phyloP scores from a whole-genome alignment of 306 rosid species.

The Phaseolus lunatus region DNA sequence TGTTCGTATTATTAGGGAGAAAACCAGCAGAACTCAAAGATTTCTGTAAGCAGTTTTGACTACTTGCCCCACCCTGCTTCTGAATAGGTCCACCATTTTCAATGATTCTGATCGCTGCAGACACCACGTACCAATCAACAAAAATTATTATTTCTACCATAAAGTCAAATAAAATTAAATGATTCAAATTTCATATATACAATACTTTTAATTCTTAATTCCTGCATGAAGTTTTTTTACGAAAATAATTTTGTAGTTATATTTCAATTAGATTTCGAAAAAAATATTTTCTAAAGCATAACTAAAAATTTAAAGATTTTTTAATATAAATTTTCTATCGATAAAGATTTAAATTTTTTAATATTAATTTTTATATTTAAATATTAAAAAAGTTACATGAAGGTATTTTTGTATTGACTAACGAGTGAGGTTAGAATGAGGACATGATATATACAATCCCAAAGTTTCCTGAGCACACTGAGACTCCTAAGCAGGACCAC shows the following conservation, averaged over 20 bases:
- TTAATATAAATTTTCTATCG: too few species aligned
- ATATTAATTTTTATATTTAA: too few species aligned
- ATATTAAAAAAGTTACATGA: too few species aligned
- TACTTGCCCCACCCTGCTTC: not conserved
- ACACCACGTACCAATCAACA: not conserved
- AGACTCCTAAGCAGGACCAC: constrained; percentile 28
- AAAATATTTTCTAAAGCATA: not conserved
- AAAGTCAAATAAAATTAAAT: not conserved
- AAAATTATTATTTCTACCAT: too few species aligned
- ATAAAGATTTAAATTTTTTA: too few species aligned
- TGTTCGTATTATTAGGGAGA: not conserved
- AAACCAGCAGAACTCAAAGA: constrained; percentile 4
- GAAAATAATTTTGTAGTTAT: not conserved
- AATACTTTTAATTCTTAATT: not conserved
- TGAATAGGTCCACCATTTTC: not conserved
- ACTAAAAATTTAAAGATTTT: not conserved
- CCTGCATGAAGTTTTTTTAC: not conserved
- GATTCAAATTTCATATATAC: not conserved
- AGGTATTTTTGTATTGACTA: not conserved
- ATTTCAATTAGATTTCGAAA: too few species aligned
- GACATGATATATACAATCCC: not conserved
- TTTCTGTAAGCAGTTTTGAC: constrained; percentile 34
- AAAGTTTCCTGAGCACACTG: not conserved
- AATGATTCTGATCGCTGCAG: not conserved
- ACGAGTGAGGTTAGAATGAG: not conserved